These are phyloP conservation scores for Fusarium algeriense DNA, from an alignment of 2,329 filamentous ascomycete genomes.

Conservation along the genomic window DNA sequence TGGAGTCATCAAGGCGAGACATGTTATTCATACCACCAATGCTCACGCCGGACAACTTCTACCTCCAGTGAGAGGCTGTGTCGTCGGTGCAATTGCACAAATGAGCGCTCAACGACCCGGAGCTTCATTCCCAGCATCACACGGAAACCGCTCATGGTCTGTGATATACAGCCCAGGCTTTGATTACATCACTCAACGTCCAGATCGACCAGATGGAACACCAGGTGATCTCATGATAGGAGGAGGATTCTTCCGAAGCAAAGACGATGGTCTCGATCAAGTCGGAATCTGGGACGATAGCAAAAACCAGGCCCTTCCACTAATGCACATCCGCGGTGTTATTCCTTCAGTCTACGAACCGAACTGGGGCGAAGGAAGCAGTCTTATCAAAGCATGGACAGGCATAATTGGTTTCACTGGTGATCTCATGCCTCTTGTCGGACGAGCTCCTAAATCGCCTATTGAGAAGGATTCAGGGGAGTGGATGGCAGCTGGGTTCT, in stretches of 20 bases:
- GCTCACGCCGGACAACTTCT: constrained; percentile 64
- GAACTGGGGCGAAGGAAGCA: constrained; percentile 50
- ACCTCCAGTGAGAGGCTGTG: constrained; percentile 59
- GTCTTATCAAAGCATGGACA: constrained; percentile 60
- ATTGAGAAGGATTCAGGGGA: constrained; percentile 51
- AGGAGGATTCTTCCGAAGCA: constrained; percentile 62
- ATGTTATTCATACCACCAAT: constrained; percentile 71
- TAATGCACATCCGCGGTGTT: constrained; percentile 57
- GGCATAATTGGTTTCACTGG: constrained; percentile 63
- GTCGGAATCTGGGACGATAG: constrained; percentile 63
- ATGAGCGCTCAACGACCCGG: constrained; percentile 65
- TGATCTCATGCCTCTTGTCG: constrained; percentile 64
- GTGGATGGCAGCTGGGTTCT: constrained; percentile 66
- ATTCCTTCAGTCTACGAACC: constrained; percentile 58
- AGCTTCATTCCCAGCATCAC: constrained; percentile 44
- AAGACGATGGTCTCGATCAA: constrained; percentile 57
- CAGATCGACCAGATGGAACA: constrained; percentile 46
- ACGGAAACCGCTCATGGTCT: constrained; percentile 62
- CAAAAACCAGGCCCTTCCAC: constrained; percentile 54
- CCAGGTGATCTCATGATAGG: constrained; percentile 66
- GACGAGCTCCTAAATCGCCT: constrained; percentile 54
- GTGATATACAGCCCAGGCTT: constrained; percentile 61
- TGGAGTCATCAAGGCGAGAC: constrained; percentile 59
- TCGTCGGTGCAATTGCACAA: constrained; percentile 60
- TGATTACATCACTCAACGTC: constrained; percentile 66